A percentile compares a stretch with the other conserved stretches of the same genome.
These are phyloP conservation scores for Fusarium dimerum DNA, from an alignment of 2,329 filamentous ascomycete genomes.

Conservation along the genomic window DNA sequence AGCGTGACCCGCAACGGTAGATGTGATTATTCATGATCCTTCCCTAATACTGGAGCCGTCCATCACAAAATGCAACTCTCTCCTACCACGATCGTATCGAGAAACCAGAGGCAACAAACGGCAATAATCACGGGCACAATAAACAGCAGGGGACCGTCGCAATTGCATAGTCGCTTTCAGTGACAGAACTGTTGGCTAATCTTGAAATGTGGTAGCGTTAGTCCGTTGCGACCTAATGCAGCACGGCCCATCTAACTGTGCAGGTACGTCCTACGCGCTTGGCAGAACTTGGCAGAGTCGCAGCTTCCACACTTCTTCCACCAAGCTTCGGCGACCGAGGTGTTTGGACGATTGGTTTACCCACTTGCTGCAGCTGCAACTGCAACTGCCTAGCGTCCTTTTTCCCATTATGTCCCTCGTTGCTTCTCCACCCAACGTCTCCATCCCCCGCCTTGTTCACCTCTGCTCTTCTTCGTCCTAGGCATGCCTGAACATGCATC, in stretches of 20 bases:
- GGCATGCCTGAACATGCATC: constrained; percentile 30
- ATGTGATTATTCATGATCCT: no score
- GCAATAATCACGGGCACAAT: constrained; percentile 18
- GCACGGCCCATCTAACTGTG: no score
- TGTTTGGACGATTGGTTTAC: no score
- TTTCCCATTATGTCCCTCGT: constrained; percentile 20
- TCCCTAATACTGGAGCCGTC: no score
- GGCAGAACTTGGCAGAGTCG: constrained; percentile 11
- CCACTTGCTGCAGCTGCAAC: constrained; percentile 1
- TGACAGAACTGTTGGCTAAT: constrained; percentile 7
- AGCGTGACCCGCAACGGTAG: no score
- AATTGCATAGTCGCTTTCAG: constrained; percentile 4
- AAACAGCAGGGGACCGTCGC: constrained; percentile 2
- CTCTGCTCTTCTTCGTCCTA: constrained; percentile 6
- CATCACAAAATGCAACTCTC: not conserved
- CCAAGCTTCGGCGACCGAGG: constrained; percentile 18
- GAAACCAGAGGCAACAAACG: constrained; percentile 3
- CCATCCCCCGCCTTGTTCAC: not conserved
- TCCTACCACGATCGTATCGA: constrained; percentile 27
- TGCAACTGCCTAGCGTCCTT: constrained; percentile 16
- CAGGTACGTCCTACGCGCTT: not conserved
- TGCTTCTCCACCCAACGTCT: no score
- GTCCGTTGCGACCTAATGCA: constrained; percentile 5
- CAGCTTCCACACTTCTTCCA: constrained; percentile 32
- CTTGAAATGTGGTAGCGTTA: not conserved